Evolutionary conservation across 495 filamentous ascomycete species (phyloP).

Genomic region (Geopyxis carbonaria): DNA sequence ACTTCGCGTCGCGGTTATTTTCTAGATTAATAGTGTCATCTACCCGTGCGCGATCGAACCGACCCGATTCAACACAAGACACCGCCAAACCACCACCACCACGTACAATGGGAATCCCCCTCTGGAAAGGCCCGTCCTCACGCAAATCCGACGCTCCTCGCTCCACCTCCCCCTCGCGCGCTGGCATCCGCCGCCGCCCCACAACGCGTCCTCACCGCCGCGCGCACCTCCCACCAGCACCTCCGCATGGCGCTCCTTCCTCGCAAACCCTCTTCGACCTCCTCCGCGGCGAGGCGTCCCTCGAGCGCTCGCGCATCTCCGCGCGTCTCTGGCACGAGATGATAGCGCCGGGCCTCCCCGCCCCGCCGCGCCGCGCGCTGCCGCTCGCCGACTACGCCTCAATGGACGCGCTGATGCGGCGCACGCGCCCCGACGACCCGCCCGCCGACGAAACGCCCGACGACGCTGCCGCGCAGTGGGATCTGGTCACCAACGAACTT

Average conservation of each 20-base stretch:
- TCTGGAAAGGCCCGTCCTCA: constrained; percentile 3
- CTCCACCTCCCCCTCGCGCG: neutral
- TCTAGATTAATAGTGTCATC: no score
- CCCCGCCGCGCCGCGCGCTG: neutral
- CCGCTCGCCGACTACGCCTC: neutral
- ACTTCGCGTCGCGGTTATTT: no score
- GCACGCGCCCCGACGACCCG: neutral
- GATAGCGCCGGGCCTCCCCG: neutral
- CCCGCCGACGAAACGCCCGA: neutral
- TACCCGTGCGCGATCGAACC: no score
- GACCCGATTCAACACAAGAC: no score
- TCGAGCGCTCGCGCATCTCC: neutral
- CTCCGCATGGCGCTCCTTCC: no score
- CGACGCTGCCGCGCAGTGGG: neutral
- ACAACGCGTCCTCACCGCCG: neutral
- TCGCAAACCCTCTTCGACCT: neutral
- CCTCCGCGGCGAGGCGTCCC: neutral
- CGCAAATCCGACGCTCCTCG: constrained; percentile 1
- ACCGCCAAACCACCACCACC: neutral
- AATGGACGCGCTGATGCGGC: neutral
- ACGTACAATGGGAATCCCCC: constrained; percentile 2
- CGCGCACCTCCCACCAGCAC: no score
- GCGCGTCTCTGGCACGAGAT: neutral
- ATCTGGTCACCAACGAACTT: constrained; percentile 1
- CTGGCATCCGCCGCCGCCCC: neutral